These are phyloP conservation scores for Polyporus arcularius DNA, from an alignment of 768 basidiomycete species.

Conservation along the genomic window DNA sequence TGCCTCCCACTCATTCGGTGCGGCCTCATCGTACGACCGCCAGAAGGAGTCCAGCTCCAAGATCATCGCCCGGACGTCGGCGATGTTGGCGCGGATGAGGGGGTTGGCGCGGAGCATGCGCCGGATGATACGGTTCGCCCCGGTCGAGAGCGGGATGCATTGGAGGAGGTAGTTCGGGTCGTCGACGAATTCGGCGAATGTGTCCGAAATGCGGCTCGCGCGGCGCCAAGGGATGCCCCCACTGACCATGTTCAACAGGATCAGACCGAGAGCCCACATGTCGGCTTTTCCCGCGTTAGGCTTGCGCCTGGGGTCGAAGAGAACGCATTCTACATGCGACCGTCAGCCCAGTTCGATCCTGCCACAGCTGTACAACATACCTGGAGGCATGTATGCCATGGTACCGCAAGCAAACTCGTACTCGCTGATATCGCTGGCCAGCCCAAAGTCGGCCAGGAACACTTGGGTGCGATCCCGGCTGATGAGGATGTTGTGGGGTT, in stretches of 20 bases:
- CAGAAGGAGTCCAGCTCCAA: constrained; percentile 58
- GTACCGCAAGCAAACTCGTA: constrained; percentile 27
- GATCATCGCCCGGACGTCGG: constrained; percentile 55
- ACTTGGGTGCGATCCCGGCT: constrained; percentile 39
- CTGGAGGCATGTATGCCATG: constrained; percentile 32
- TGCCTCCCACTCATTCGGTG: background rate
- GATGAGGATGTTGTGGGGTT: constrained; percentile 54
- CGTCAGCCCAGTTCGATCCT: background rate
- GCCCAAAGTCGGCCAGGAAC: constrained; percentile 54
- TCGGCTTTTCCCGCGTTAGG: constrained; percentile 75
- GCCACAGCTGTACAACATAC: constrained; percentile 21
- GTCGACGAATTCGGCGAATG: constrained; percentile 63
- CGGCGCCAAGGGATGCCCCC: constrained; percentile 95
- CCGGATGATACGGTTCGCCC: constrained; percentile 27
- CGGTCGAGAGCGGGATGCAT: constrained; percentile 41
- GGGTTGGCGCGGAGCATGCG: constrained; percentile 32
- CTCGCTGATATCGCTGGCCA: constrained; percentile 27
- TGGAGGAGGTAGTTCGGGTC: constrained; percentile 84
- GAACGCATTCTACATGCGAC: constrained; percentile 23
- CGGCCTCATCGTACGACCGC: constrained; percentile 45
- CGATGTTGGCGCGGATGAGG: constrained; percentile 28
- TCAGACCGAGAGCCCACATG: constrained; percentile 93
- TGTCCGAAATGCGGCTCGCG: constrained; percentile 66
- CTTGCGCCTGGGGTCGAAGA: constrained; percentile 35
- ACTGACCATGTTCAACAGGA: constrained; percentile 90